Evolutionary conservation across 495 filamentous ascomycete species (phyloP).

Genomic region (Platismatia glauca): DNA sequence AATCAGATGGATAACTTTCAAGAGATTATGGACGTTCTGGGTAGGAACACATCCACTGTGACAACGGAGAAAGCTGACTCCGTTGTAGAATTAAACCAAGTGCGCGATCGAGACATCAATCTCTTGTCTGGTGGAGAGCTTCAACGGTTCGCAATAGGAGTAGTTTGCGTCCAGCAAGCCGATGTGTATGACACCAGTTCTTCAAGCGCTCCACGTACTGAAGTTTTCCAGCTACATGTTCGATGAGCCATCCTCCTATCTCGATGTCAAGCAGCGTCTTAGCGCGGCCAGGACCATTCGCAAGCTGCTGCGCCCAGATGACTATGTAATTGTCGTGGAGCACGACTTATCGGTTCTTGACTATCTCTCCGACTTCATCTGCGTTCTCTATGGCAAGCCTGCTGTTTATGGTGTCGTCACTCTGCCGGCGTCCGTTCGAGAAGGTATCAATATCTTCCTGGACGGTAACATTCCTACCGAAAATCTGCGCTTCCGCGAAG

Average conservation of each 20-base stretch:
- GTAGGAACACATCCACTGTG: constrained; percentile 31
- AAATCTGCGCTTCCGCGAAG: constrained; percentile 96
- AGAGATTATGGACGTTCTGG: constrained; percentile 74
- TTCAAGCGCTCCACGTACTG: constrained; percentile 12
- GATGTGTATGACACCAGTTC: constrained; percentile 60
- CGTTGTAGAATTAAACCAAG: constrained; percentile 65
- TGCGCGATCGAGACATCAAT: constrained; percentile 78
- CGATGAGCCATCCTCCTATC: constrained; percentile 95
- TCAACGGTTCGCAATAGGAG: constrained; percentile 92
- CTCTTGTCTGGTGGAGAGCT: constrained; percentile 93
- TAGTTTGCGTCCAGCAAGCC: constrained; percentile 89
- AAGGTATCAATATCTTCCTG: constrained; percentile 99
- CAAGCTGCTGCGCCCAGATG: constrained; percentile 71
- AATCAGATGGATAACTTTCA: constrained; percentile 71
- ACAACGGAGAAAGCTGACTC: constrained; percentile 22
- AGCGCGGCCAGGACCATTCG: constrained; percentile 87
- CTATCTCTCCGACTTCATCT: constrained; percentile 97
- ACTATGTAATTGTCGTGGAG: constrained; percentile 97
- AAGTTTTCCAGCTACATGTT: constrained; percentile 75
- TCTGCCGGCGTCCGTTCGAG: constrained; percentile 86
- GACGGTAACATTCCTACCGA: constrained; percentile 97
- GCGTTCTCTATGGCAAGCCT: constrained; percentile 89
- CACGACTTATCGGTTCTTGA: constrained; percentile 97
- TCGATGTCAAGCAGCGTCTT: constrained; percentile 97
- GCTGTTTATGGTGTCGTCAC: constrained; percentile 99